Evolutionary conservation across 805 yeast species (phyloP), one percentile per base, ranked within the genome.

Genomic region (Lipomyces chichibuensis): DNA sequence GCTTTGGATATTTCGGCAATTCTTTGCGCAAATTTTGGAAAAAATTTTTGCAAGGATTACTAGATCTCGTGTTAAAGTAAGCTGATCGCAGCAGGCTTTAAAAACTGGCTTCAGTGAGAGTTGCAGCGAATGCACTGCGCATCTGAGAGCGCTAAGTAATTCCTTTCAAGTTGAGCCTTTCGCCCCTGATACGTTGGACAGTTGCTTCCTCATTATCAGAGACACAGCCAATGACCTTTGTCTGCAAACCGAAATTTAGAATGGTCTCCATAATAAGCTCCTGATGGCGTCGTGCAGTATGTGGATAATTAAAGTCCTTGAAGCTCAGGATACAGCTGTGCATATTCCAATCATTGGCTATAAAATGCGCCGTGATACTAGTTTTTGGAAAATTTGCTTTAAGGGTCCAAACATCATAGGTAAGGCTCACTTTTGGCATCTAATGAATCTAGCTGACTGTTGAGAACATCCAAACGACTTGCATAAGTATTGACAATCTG

Each of bases 51-150:
- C 54, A 51, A 51, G 54, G 14, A 51, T 51, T 51, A 51, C 54
- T 13, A 51, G 54, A n/a, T 51, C 54, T 20, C 54, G 29, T 51
- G 55, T 8, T 51, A 20, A 4, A 51, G 55, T 20, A 51, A 51
- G 55, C 29, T 51, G 55, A 51, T 51, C 55, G 23, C 55, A 51
- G 32, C 55, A 51, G 29, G 55, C 55, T 51, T 23, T 51, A 51
- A 51, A 51, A 51, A 51, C 55, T 20, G 55, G 55, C 55, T 51
- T 51, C 55, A 51, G 55, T 27, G 55, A 51, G 32, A 51, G 55
- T 51, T 51, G 55, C 55, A 51, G 32, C 55, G 55, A 51, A 51
- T 39, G n/a, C 46, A 39, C 46, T 39, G 46, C 9, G 39, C 39
- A 35, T 35, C 39, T 49, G 53, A 49, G 53, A 49, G 53, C 53